Percentiles rank a stretch among this genome's conserved stretches.
Evolutionary conservation across 805 yeast species (phyloP).

Genomic region (Brettanomyces nanus): DNA sequence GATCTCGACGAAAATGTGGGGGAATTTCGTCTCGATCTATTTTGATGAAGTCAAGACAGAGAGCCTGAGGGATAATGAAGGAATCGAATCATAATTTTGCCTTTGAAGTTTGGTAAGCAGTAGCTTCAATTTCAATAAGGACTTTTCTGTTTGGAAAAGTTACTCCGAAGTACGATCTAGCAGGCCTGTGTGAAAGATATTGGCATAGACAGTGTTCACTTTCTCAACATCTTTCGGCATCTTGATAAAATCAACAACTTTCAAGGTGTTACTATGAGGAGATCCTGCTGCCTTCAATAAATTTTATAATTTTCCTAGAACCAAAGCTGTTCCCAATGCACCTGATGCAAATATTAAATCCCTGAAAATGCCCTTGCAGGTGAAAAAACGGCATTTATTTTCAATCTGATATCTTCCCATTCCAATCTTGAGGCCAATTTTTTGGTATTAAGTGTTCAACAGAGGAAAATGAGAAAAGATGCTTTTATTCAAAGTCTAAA

Average conservation of each 20-base stretch:
- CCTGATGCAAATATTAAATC: slow-evolving; percentile 23
- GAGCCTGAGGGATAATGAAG: too few species aligned
- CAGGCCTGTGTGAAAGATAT: slow-evolving; percentile 42
- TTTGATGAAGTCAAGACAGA: too few species aligned
- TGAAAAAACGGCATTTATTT: slow-evolving; percentile 9
- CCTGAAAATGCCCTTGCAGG: slow-evolving; percentile 11
- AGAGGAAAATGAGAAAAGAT: not conserved
- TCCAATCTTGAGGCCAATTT: slow-evolving; percentile 6
- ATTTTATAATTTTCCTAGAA: slow-evolving; percentile 34
- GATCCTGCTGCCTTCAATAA: slow-evolving; percentile 39
- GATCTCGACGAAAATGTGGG: too few species aligned
- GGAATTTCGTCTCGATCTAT: too few species aligned
- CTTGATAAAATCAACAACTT: slow-evolving; percentile 41
- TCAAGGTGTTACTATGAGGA: slow-evolving; percentile 36
- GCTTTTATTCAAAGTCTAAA: not conserved
- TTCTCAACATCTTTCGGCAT: slow-evolving; percentile 33
- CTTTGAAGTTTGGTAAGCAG: slow-evolving; percentile 24
- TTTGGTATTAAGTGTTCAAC: slow-evolving; percentile 12
- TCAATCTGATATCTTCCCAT: slow-evolving; percentile 4
- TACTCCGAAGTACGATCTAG: slow-evolving; percentile 45
- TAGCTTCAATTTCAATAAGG: slow-evolving; percentile 44
- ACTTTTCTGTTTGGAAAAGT: slow-evolving; percentile 42
- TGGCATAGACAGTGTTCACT: slow-evolving; percentile 39
- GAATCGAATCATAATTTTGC: slow-evolving; percentile 16
- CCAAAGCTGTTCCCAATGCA: slow-evolving; percentile 24